Evolutionary conservation across 2,329 filamentous ascomycete species (phyloP), one percentile per base, ranked within the genome.

Genomic region (Colletotrichum sp.): DNA sequence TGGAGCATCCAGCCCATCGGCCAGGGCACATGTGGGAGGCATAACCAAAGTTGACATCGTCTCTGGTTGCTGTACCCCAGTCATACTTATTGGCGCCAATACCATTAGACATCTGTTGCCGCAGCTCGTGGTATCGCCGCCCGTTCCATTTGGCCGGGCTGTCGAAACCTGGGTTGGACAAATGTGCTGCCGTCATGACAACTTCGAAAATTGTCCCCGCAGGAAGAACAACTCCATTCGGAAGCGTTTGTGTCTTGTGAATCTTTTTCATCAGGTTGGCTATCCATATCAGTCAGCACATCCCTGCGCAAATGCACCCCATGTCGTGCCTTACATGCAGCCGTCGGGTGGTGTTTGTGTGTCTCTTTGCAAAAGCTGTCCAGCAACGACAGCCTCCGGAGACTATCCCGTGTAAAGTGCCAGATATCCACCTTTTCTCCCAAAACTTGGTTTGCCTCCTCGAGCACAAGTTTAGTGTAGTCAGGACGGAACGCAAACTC

Each of bases 311-410:
- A 28, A n/a, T 30, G 19, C 57, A 44, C 12, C 15, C 6, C 6
- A 19, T 19, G 8, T 8, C 22, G 36, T 25, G 34, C 68, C 73
- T 32, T 59, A 75, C 73, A 75, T 15, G 69, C 73, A 6, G 73
- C 73, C 7, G 69, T 75, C 3, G 73, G 69, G 15, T 75, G 73
- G 11, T 75, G 73, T 30, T 68, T 75, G 13, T 75, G 73, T 25
- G 73, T 75, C 44, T 75, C 73, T 19, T 75, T 75, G 32, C 73
- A 75, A 28, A 75, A 75, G 34, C 73, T 75, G 32, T 75, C 73
- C 19, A 75, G n/a, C 19, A 75, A 25, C 8, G 73, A 75, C 6
- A 75, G 57, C 16, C 28, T 28, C 25, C 64, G 57, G 19, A 73
- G 73, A 13, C 34, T 73, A 4, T 75, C 64, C 25, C 63, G 63